phyloP scores from a whole-genome alignment of 1,284 basidiomycete species.

The Sporisorium sorghi region DNA sequence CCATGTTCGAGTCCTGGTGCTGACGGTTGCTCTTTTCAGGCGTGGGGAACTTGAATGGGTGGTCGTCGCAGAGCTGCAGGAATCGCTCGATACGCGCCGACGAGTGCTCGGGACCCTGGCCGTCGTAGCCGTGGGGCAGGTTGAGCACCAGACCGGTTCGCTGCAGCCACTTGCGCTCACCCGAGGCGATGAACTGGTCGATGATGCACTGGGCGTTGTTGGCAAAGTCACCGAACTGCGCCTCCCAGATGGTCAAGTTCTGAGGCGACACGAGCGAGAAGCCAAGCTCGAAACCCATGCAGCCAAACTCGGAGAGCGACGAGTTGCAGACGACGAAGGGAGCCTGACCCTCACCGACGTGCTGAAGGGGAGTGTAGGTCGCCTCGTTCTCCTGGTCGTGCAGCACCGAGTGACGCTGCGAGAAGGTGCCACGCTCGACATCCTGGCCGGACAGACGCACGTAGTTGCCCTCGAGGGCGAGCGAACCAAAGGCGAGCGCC shows the following conservation, averaged over 20 bases:
- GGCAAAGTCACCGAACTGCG: slow-evolving; percentile 93
- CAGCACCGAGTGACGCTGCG: slow-evolving; percentile 96
- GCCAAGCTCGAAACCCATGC: slow-evolving; percentile 96
- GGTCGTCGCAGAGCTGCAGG: slow-evolving; percentile 97
- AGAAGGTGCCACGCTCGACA: slow-evolving; percentile 99
- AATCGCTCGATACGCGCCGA: slow-evolving; percentile 96
- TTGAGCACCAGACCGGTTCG: slow-evolving; percentile 91
- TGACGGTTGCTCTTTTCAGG: slow-evolving; percentile 91
- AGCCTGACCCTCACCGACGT: slow-evolving; percentile 87
- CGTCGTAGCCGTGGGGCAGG: slow-evolving; percentile 93
- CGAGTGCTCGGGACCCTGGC: slow-evolving; percentile 98
- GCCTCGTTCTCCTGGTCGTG: slow-evolving; percentile 95
- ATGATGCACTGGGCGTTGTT: slow-evolving; percentile 90
- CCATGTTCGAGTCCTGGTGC: slow-evolving; percentile 99
- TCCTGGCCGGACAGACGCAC: slow-evolving; percentile 98
- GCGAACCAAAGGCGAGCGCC: slow-evolving; percentile 93
- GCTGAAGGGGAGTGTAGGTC: slow-evolving; percentile 88
- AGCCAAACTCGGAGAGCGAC: slow-evolving; percentile 93
- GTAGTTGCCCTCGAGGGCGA: slow-evolving; percentile 91
- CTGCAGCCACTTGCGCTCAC: slow-evolving; percentile 98
- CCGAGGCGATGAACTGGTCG: slow-evolving; percentile 97
- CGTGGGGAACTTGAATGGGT: slow-evolving; percentile 89
- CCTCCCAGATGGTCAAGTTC: slow-evolving; percentile 96
- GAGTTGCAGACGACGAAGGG: slow-evolving; percentile 96
- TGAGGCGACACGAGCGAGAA: slow-evolving; percentile 98